Percentiles rank a stretch among this genome's conserved stretches.
These are phyloP conservation scores for Avena eriantha DNA, from an alignment of 176 grass and related monocot species.

Conservation along the genomic window DNA sequence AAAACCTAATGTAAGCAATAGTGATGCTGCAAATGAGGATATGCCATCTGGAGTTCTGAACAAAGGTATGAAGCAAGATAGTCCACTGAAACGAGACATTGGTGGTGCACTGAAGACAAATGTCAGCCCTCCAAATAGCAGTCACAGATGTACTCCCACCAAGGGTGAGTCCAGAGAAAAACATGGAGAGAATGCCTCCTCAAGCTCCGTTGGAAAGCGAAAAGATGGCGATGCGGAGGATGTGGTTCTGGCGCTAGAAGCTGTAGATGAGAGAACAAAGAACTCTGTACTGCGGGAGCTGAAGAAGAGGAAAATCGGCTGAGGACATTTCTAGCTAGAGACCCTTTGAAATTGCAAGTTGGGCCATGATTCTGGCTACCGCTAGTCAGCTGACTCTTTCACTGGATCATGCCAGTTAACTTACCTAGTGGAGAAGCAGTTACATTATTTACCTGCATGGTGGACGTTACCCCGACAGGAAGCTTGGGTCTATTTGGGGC, in stretches of 20 bases:
- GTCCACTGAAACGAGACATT: slow-evolving; percentile 2
- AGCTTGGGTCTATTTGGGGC: not conserved
- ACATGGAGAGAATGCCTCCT: not conserved
- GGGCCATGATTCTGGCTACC: not conserved
- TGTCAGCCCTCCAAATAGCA: slow-evolving; percentile 12
- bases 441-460: not conserved
- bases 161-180: slow-evolving; percentile 28
- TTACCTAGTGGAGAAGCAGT: slow-evolving; percentile 10
- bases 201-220: not conserved
- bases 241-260: slow-evolving; percentile 26
- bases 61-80: slow-evolving; percentile 23
- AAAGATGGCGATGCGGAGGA: slow-evolving; percentile 6
- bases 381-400: slow-evolving; percentile 20
- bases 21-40: slow-evolving; percentile 22
- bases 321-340: slow-evolving; percentile 34
- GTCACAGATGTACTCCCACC: not conserved
- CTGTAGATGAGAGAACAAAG: slow-evolving; percentile 34
- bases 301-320: slow-evolving; percentile 48
- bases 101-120: not conserved
- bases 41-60: slow-evolving; percentile 11
- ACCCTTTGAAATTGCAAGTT: not conserved
- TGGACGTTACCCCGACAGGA: not conserved
- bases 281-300: slow-evolving; percentile 37
- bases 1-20: slow-evolving; percentile 21
- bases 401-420: not conserved